These are phyloP conservation scores for Cladobotryum protrusum DNA, from an alignment of 2,329 filamentous ascomycete genomes.

Conservation along the genomic window DNA sequence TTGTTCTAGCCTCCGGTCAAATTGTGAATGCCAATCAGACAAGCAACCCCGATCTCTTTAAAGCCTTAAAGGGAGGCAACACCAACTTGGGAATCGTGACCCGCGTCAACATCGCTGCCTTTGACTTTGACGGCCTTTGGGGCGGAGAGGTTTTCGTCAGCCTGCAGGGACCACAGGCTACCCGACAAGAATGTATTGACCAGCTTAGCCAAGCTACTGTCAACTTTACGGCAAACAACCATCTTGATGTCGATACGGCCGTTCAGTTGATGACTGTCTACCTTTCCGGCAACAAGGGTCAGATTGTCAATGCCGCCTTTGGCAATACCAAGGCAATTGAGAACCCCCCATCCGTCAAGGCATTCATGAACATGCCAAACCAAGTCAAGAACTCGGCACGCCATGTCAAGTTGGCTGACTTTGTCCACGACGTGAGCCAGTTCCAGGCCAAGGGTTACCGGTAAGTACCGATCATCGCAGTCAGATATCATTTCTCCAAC, in stretches of 20 bases:
- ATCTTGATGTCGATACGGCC: neutral
- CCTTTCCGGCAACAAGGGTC: neutral
- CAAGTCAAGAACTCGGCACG: slow-evolving; percentile 5
- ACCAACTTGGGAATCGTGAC: slow-evolving; percentile 41
- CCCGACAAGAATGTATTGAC: neutral
- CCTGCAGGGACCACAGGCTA: slow-evolving; percentile 2
- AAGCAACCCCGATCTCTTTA: slow-evolving; percentile 37
- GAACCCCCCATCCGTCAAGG: slow-evolving; percentile 8
- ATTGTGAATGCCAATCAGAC: slow-evolving; percentile 34
- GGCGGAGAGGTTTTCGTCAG: slow-evolving; percentile 3
- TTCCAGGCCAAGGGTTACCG: slow-evolving; percentile 13
- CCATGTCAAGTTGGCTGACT: slow-evolving; percentile 9
- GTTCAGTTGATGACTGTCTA: slow-evolving; percentile 6
- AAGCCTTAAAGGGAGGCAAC: slow-evolving; percentile 42
- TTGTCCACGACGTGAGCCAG: slow-evolving; percentile 11
- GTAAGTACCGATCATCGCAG: neutral
- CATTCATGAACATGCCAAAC: slow-evolving; percentile 12
- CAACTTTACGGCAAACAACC: slow-evolving; percentile 4
- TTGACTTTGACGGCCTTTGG: slow-evolving; percentile 3
- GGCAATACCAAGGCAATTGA: slow-evolving; percentile 3
- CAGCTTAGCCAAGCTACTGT: slow-evolving; percentile 1
- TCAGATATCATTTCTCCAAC: neutral
- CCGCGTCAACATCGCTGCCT: slow-evolving; percentile 20
- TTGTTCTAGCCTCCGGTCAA: slow-evolving; percentile 38
- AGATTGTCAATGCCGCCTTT: slow-evolving; percentile 7